phyloP scores from a whole-genome alignment of 2,329 filamentous ascomycete species.

The Talaromyces amestolkiae region DNA sequence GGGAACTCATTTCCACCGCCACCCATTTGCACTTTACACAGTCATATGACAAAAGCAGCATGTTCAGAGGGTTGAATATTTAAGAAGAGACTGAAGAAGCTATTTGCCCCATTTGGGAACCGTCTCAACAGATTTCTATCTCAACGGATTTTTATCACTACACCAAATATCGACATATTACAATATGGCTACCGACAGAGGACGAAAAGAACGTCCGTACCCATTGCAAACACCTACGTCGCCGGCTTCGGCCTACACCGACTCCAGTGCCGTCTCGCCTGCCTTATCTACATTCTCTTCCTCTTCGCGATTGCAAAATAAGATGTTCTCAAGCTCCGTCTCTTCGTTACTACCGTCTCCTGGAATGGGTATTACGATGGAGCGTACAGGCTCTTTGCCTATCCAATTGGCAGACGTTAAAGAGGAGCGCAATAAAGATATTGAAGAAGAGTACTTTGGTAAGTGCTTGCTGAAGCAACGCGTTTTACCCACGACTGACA shows the following conservation, averaged over 20 bases:
- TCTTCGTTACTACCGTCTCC: conserved; percentile 70
- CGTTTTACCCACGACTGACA: background rate
- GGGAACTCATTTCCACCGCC: conserved; percentile 12
- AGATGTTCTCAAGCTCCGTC: conserved; percentile 60
- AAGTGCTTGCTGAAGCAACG: conserved; percentile 43
- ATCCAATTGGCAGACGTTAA: conserved; percentile 74
- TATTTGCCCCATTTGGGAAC: conserved; percentile 5
- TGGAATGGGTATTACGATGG: conserved; percentile 49
- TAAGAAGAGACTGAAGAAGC: conserved; percentile 11
- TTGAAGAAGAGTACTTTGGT: conserved; percentile 69
- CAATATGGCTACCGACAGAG: conserved; percentile 13
- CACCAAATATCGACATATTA: background rate
- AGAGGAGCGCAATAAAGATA: conserved; percentile 65
- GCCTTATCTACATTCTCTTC: conserved; percentile 43
- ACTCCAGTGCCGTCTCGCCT: conserved; percentile 40
- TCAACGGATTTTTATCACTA: background rate
- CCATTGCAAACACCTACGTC: conserved; percentile 19
- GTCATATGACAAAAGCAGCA: conserved; percentile 13
- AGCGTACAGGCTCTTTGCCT: conserved; percentile 55
- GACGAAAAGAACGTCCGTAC: conserved; percentile 11
- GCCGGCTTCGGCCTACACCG: conserved; percentile 35
- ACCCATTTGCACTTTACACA: conserved; percentile 11
- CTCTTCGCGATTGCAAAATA: conserved; percentile 38
- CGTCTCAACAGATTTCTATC: background rate
- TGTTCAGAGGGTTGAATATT: background rate